Evolutionary conservation across 805 yeast species (phyloP).

Genomic region (Saturnispora silvae): DNA sequence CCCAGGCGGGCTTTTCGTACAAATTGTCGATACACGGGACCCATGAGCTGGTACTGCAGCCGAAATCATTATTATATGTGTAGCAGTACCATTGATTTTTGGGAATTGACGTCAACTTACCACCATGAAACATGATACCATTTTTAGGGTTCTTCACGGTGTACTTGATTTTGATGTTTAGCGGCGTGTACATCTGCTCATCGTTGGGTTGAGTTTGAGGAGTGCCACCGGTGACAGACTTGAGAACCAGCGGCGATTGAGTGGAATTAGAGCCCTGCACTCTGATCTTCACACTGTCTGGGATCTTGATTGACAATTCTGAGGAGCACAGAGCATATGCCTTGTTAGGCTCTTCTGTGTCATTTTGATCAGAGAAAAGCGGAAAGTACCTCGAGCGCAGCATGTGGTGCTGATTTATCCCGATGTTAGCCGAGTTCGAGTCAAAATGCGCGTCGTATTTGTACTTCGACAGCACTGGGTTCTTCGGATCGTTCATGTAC

Average conservation of each 20-base stretch:
- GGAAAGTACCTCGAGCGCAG: constrained; percentile 43
- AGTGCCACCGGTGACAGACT: constrained; percentile 26
- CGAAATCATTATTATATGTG: constrained; percentile 69
- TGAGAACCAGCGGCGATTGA: constrained; percentile 25
- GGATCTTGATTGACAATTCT: constrained; percentile 53
- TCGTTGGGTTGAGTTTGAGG: constrained; percentile 21
- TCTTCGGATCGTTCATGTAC: constrained; percentile 23
- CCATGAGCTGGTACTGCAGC: constrained; percentile 89
- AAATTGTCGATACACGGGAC: constrained; percentile 88
- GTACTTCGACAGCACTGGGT: constrained; percentile 24
- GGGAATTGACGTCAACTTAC: constrained; percentile 35
- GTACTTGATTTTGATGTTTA: constrained; percentile 61
- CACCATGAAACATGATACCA: constrained; percentile 70
- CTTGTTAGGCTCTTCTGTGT: constrained; percentile 20
- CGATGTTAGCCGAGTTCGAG: constrained; percentile 29
- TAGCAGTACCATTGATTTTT: constrained; percentile 68
- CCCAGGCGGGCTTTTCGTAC: constrained; percentile 89
- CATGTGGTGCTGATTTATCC: constrained; percentile 48
- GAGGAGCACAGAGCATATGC: constrained; percentile 37
- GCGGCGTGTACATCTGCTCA: constrained; percentile 58
- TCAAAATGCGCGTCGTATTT: constrained; percentile 28
- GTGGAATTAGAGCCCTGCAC: constrained; percentile 39
- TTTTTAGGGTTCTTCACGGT: constrained; percentile 51
- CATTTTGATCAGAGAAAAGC: constrained; percentile 37
- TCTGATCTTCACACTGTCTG: constrained; percentile 53